A percentile compares a stretch with the other conserved stretches of the same genome.
Conservation (phyloP, 2,329 filamentous ascomycete genomes). For the Clonostachys solani region DNA sequence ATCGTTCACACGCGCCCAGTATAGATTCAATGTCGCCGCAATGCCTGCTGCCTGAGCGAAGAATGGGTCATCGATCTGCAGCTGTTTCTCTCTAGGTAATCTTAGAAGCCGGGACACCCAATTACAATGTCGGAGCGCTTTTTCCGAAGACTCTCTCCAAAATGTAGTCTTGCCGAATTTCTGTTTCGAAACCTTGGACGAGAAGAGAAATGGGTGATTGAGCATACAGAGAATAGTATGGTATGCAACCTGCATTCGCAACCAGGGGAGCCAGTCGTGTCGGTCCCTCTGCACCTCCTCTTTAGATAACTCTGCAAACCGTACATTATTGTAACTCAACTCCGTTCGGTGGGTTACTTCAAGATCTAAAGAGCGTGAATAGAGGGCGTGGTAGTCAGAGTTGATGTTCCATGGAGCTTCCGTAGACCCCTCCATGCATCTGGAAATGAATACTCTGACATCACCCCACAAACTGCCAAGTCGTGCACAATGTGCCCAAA, state of each 20-base stretch:
- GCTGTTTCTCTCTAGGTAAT: slow-evolving; percentile 1
- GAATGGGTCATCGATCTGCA: slow-evolving; percentile 1
- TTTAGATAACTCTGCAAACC: background rate
- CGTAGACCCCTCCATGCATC: background rate
- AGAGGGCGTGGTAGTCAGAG: background rate
- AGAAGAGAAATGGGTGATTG: slow-evolving; percentile 4
- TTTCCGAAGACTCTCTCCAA: slow-evolving; percentile 2
- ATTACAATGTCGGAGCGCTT: slow-evolving; percentile 1
- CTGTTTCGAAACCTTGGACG: background rate
- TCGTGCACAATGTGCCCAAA: background rate
- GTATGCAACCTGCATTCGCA: slow-evolving; percentile 2
- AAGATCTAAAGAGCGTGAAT: background rate
- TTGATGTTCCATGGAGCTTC: background rate
- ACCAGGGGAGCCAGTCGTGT: slow-evolving; percentile 1
- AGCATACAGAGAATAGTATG: slow-evolving; percentile 3
- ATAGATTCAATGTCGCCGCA: slow-evolving; percentile 2
- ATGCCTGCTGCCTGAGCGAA: slow-evolving; percentile 2
- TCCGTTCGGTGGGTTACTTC: background rate
- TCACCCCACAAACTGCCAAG: background rate
- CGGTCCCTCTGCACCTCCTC: background rate
- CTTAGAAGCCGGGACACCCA: slow-evolving; percentile 2
- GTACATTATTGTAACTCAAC: slow-evolving; percentile 1
- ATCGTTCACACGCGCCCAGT: slow-evolving; percentile 1
- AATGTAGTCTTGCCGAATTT: slow-evolving; percentile 1
- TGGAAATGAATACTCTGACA: background rate